phyloP scores from a whole-genome alignment of 805 yeast species.

The Candida incommunis region DNA sequence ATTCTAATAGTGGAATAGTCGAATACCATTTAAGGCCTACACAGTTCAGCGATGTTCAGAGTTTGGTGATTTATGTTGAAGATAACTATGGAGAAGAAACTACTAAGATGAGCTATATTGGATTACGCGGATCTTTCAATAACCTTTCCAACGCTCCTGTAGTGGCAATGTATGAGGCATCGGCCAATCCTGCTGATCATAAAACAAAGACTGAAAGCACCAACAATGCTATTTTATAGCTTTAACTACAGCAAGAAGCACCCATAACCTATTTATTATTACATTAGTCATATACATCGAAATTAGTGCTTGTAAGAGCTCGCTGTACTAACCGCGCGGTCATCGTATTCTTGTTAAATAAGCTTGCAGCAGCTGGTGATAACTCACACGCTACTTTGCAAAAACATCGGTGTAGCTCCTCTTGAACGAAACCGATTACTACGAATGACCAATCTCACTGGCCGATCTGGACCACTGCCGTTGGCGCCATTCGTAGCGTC shows the following conservation, averaged over 20 bases:
- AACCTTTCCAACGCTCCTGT: conserved; percentile 50
- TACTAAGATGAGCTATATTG: conserved; percentile 51
- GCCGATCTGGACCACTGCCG: no score
- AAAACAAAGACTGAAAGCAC: conserved; percentile 18
- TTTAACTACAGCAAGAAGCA: no score
- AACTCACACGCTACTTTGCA: no score
- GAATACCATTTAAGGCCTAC: conserved; percentile 76
- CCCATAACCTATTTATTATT: no score
- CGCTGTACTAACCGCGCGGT: neutral
- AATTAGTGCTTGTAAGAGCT: neutral
- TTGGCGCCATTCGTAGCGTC: no score
- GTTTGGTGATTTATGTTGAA: conserved; percentile 54
- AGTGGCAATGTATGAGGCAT: conserved; percentile 69
- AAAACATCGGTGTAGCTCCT: no score
- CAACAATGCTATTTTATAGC: neutral
- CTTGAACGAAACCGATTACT: no score
- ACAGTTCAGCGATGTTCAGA: conserved; percentile 52
- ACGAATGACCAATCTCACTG: no score
- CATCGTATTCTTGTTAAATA: neutral
- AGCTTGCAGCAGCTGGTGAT: no score
- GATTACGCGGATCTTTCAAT: conserved; percentile 50
- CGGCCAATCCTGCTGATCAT: conserved; percentile 89
- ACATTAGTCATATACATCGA: no score
- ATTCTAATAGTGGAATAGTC: conserved; percentile 35
- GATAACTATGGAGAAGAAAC: conserved; percentile 48